Base-by-base conservation (phyloP, 306 rosid genomes). In the Prosopis cineraria region DNA sequence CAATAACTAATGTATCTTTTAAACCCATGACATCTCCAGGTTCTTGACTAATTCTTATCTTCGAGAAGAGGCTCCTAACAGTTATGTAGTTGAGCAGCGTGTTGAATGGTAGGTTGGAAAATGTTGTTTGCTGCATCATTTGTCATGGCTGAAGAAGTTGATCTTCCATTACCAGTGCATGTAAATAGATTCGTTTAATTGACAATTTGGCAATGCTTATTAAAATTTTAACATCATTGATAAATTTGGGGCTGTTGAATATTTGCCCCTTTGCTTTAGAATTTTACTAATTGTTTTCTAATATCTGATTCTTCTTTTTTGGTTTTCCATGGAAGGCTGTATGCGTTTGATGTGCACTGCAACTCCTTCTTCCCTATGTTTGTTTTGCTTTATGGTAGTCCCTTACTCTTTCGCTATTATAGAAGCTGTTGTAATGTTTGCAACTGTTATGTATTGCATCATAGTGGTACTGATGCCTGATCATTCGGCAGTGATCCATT, bases 311-410 rank as follows among this genome's bases (percentile, higher is more conserved):
- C 40, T 14, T 19, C 59, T 68, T 64, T 22, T 20, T 75, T 63
- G 37, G 78, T 69, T 75, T 73, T 77, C 55, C 81, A 37, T 87
- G 84, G 91, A 70, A 96, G 99, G 99, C 87, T 96, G 82, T 96
- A 96, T 3, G 91, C 99, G 43, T 96, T 96, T 89, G 99, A 96
- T 84, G 99, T 96, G 87, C 99, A 96, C 85, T 96, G 99, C 97
- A 96, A 96, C 91, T 96, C 99, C 84, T 96, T 96, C 94, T 93
- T 96, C 88, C 99, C 99, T 22, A 76, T 93, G 96, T 91, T 96
- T 84, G 99, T 96, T 75, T 73, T 93, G 88, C 90, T 87, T 62
- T 93, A 93, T 52, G 99, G 99, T 96, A 90, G 85, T 74, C 55
- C 78, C 81, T 79, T 73, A 79, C 69, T 34, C 65, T 67, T 75